Conservation (phyloP, 371 early-diverging fungal species). For the Rhizomucor miehei region DNA sequence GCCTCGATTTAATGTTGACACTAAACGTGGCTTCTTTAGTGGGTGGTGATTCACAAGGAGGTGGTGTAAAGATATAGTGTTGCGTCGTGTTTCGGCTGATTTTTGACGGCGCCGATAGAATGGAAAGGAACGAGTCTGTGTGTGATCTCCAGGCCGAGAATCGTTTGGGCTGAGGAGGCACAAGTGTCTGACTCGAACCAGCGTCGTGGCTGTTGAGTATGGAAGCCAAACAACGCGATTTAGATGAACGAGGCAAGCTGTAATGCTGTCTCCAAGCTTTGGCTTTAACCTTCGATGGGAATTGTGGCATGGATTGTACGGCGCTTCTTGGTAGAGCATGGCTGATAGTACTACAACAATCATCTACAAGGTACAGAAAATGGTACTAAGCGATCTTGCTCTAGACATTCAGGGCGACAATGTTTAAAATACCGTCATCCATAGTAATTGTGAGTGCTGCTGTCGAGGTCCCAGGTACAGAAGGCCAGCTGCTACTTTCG, state of each 20-base stretch:
- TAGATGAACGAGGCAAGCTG: not conserved
- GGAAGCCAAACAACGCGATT: not conserved
- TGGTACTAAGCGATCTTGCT: too few species aligned
- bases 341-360: too few species aligned
- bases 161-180: too few species aligned
- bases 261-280: not conserved
- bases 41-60: not conserved
- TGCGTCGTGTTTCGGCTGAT: conserved; percentile 21
- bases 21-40: not conserved
- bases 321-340: too few species aligned
- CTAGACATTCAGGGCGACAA: too few species aligned
- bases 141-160: not conserved
- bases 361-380: too few species aligned
- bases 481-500: too few species aligned
- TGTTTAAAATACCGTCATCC: too few species aligned
- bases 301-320: not conserved
- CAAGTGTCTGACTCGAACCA: too few species aligned
- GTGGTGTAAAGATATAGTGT: conserved; percentile 21
- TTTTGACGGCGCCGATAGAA: conserved; percentile 21
- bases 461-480: too few species aligned
- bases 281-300: not conserved
- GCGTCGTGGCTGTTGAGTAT: too few species aligned
- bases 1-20: conserved; percentile 6
- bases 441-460: too few species aligned
- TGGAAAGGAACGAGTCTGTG: conserved; percentile 16